Conservation (phyloP, 495 filamentous ascomycete genomes). For the Pyrenopolyporus hunteri region DNA sequence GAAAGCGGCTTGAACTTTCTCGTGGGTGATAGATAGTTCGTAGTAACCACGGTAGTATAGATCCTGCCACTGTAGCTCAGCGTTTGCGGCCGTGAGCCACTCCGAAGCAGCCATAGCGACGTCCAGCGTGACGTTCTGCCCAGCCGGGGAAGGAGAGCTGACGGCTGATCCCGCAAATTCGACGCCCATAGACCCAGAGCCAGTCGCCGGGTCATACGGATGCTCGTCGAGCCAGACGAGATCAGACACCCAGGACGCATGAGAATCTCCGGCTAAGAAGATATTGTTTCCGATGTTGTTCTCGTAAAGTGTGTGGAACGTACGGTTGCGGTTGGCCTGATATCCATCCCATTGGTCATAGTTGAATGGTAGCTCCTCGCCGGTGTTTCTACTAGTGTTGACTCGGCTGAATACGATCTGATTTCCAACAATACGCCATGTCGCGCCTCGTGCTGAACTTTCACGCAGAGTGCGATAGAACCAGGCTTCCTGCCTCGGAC, state of each 20-base stretch:
- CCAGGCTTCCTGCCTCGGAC: constrained; percentile 67
- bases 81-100: constrained; percentile 55
- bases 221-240: constrained; percentile 63
- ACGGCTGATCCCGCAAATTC: constrained; percentile 69
- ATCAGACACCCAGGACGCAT: constrained; percentile 67
- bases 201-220: constrained; percentile 59
- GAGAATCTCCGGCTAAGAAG: constrained; percentile 66
- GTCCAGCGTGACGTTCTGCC: constrained; percentile 55
- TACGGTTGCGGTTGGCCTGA: constrained; percentile 64
- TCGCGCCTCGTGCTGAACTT: constrained; percentile 59
- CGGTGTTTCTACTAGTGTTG: constrained; percentile 53
- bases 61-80: constrained; percentile 68
- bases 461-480: constrained; percentile 61
- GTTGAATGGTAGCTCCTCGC: constrained; percentile 57
- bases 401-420: constrained; percentile 68
- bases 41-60: constrained; percentile 68
- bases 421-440: constrained; percentile 68
- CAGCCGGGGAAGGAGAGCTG: constrained; percentile 57
- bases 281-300: constrained; percentile 66
- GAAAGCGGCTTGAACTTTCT: constrained; percentile 58
- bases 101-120: constrained; percentile 49
- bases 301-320: constrained; percentile 61
- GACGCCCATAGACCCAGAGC: constrained; percentile 62
- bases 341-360: constrained; percentile 71
- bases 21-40: constrained; percentile 56